Evolutionary conservation across 106 monocot genomes (phyloP), one percentile per base, ranked within the genome.

Genomic region (Acanthochlamys bracteata): DNA sequence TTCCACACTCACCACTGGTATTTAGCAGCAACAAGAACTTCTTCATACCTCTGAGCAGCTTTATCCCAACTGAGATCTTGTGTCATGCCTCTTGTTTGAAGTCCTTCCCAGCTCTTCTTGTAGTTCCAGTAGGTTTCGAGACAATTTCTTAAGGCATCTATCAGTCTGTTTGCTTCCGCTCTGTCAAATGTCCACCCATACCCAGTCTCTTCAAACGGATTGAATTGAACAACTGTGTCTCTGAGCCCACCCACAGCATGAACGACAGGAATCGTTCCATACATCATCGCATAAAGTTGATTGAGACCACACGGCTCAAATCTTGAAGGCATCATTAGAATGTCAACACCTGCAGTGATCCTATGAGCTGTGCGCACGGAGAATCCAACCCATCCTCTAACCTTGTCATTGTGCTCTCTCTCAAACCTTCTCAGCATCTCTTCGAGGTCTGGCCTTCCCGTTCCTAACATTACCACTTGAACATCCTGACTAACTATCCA

Each of bases 271-370:
- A 94, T 41, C 1, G 93, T 94, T 39, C 93, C 93, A 49, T 89
- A 89, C 53, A 56, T 71, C 89, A 94, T 89, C 0, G 86, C 93
- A 39, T 94, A 89, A 0, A 94, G 86, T 71, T 94, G 89, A 71
- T 94, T 94, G 64, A 94, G 79, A 21, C 94, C 94, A 46, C 94
- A 94, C 11, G 94, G 94, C 67, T 94, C 89, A 17, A 86, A 94
- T 61, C 90, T 76, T 17, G 94, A 95, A 4, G 94, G 94, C 94
- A 95, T 95, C 59, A 95, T 11, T 4, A 95, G 64, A 21, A 87
- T 21, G 11, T 95, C 94, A 0, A 84, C 83, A 14, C 90, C 94
- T 1, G 94, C 90, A 3, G 86, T 95, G 51, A 95, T 84, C 16
- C 94, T 66, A 26, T 95, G 94, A 11, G 94, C 89, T 79, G 75